These are phyloP conservation scores for Vanrija sp. DNA, from an alignment of 1,284 basidiomycete genomes.

Conservation along the genomic window DNA sequence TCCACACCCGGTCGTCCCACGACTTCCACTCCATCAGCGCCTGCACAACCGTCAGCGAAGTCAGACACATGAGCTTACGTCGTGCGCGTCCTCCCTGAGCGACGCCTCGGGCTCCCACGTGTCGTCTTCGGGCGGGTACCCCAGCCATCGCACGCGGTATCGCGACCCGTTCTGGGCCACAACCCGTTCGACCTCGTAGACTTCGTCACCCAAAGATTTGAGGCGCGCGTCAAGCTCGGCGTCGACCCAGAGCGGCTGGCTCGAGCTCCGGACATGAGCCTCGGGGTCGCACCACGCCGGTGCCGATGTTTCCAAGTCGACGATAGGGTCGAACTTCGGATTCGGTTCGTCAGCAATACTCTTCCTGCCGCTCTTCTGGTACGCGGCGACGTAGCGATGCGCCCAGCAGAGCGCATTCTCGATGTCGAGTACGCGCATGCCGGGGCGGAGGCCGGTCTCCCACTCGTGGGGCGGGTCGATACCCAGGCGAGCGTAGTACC, in stretches of 20 bases:
- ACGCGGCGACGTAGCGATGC: conserved; percentile 28
- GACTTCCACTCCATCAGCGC: conserved; percentile 25
- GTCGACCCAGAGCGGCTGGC: conserved; percentile 7
- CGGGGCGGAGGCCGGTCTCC: conserved; percentile 23
- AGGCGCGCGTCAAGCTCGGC: conserved; percentile 5
- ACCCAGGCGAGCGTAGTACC: conserved; percentile 26
- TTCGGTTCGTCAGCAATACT: conserved; percentile 10
- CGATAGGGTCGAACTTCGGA: conserved; percentile 9
- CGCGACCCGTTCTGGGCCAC: conserved; percentile 17
- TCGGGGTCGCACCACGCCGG: conserved; percentile 31
- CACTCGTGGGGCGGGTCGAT: conserved; percentile 28
- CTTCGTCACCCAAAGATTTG: conserved; percentile 9
- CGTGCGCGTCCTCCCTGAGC: conserved; percentile 20
- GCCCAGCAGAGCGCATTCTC: conserved; percentile 38
- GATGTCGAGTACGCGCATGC: conserved; percentile 31
- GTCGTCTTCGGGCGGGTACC: conserved; percentile 33
- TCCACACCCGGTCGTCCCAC: conserved; percentile 16
- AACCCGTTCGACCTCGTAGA: conserved; percentile 32
- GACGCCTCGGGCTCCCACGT: conserved; percentile 25
- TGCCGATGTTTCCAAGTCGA: conserved; percentile 2
- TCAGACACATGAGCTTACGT: too few species aligned
- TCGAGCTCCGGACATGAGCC: conserved; percentile 1
- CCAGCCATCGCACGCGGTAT: conserved; percentile 37
- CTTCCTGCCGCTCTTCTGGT: conserved; percentile 5
- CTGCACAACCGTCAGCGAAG: too few species aligned